phyloP scores from a whole-genome alignment of 192 early-diverging fungal genomes.

The Chytriomyces confervae region DNA sequence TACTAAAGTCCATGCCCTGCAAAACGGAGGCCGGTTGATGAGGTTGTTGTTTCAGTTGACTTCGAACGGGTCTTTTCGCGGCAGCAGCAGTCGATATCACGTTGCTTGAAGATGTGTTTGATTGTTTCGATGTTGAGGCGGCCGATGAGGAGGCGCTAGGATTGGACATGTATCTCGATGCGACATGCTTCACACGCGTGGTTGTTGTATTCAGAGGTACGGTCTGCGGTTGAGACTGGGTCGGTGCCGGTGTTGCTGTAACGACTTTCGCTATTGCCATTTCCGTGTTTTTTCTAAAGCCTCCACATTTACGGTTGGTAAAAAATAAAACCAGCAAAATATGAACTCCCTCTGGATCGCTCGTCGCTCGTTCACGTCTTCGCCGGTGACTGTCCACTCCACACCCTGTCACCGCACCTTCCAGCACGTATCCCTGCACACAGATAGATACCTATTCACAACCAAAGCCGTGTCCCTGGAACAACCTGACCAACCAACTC shows the following conservation, averaged over 20 bases:
- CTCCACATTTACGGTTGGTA: not conserved
- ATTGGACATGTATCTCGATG: slow-evolving; percentile 2
- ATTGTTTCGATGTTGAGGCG: not conserved
- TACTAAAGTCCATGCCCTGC: too few species aligned
- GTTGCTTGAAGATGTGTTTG: too few species aligned
- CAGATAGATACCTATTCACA: too few species aligned
- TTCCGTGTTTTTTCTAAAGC: not conserved
- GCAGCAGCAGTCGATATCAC: too few species aligned
- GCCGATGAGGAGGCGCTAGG: not conserved
- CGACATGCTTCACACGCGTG: slow-evolving; percentile 10
- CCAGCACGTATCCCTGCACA: too few species aligned
- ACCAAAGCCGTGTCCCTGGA: too few species aligned
- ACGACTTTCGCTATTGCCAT: not conserved
- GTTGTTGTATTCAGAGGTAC: not conserved
- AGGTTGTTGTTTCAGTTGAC: not conserved
- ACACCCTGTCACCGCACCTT: too few species aligned
- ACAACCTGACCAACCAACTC: too few species aligned
- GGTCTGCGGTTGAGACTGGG: not conserved
- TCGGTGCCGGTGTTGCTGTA: not conserved
- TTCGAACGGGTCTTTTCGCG: too few species aligned
- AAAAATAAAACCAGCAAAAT: not conserved
- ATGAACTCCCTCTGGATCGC: not conserved
- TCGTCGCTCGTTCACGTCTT: not conserved
- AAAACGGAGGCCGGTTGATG: not conserved
- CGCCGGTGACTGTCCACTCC: not conserved